These are phyloP conservation scores for Exophiala mesophila DNA, from an alignment of 2,329 filamentous ascomycete species.

Conservation along the genomic window DNA sequence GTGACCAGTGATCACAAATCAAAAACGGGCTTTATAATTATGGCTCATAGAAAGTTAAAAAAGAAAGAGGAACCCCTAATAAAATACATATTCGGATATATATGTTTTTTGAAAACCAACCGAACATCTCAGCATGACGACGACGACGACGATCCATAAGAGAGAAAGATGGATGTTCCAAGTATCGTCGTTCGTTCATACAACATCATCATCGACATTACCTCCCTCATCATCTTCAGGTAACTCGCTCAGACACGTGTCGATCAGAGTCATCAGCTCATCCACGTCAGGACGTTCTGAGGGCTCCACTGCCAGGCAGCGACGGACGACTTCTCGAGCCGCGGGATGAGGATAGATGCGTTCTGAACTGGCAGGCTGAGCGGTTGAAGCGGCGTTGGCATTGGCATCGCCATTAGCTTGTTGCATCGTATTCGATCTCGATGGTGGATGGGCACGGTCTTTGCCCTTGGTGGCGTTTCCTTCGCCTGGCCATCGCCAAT, in stretches of 20 bases:
- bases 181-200: background rate
- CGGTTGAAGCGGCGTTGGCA: conserved; percentile 12
- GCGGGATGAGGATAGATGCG: conserved; percentile 64
- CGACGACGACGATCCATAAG: too few species aligned
- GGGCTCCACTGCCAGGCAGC: conserved; percentile 81
- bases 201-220: background rate
- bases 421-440: conserved; percentile 17
- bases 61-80: too few species aligned
- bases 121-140: too few species aligned
- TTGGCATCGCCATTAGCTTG: conserved; percentile 29
- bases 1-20: too few species aligned
- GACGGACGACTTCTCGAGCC: conserved; percentile 81
- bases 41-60: too few species aligned
- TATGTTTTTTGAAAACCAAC: too few species aligned
- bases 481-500: conserved; percentile 96
- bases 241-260: conserved; percentile 55
- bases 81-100: too few species aligned
- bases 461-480: conserved; percentile 59
- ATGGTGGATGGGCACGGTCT: conserved; percentile 38
- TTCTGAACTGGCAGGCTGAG: conserved; percentile 34
- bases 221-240: conserved; percentile 20
- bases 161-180: too few species aligned
- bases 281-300: conserved; percentile 81
- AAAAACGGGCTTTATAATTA: too few species aligned
- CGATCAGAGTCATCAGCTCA: conserved; percentile 74